Evolutionary conservation across 139 green algal species (phyloP), one percentile per base, ranked within the genome.

Genomic region (Axilococcus clingmanii): DNA sequence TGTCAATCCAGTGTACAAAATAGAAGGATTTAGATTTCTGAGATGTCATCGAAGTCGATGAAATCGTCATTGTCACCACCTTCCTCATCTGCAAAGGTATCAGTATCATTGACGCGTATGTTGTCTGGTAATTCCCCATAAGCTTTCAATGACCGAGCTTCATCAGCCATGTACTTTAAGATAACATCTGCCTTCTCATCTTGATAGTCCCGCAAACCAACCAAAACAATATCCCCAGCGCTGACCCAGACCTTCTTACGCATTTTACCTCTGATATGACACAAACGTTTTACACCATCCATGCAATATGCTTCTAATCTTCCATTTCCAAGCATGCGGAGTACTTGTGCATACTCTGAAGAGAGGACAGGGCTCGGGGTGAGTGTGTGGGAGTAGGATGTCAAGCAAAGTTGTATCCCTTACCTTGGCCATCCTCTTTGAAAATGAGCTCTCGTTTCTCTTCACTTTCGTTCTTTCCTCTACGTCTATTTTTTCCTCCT

Each of bases 161-260:
- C 88, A 46, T 96, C 88, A 30, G 88, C 83, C 78, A 91, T 85
- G 66, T 95, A 96, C 88, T 99, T 99, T 37, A 96, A 71, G 58
- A 99, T 99, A 44, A 99, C 93, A 65, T 99, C 93, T 2, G 87
- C 92, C 71, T 99, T 99, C 40, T 96, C 92, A 57, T 99, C 93
- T 71, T 99, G 93, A 71, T 93, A 99, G 29, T 98, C 93, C n/a
- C 93, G 78, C 48, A 99, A 72, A 11, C 93, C 92, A 20, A 99
- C 70, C 29, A 99, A 65, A 35, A 99, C 85, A 52, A 99, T 93
- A 64, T 99, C 93, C 34, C 92, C 93, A 24, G 70, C 71, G 52
- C 80, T 83, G 7, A 94, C 82, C 81, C 88, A 91, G 12, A 97
- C 91, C 75, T 99, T 99, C 71, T 99, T 99, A 6, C 93, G 68